Base-by-base conservation (phyloP, 495 filamentous ascomycete species). In the Corynascus novoguineensis region DNA sequence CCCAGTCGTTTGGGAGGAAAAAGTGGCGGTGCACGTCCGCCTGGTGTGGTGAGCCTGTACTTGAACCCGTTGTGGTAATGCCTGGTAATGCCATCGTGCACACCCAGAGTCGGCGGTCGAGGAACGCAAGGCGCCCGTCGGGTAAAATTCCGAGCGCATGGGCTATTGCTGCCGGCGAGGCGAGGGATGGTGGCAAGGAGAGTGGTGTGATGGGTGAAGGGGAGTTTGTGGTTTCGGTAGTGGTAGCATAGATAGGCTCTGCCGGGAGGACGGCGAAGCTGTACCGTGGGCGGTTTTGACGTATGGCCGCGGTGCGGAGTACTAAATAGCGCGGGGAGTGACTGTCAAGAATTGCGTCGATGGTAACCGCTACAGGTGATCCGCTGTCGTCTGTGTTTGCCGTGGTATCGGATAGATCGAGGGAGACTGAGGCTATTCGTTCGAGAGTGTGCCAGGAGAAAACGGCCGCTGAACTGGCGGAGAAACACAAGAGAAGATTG, bases 311-410 rank as follows among this genome's bases (percentile, higher is more conserved):
- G 0, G 41, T 55, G 19, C 53, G 53, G n/a, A 55, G 41, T 4
- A 55, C 12, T 7, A 55, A 32, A 5, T 35, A 40, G 17, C 14
- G 22, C 15, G 35, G 46, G 24, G 11, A 22, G 45, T 57, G n/a
- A 28, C 31, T 57, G 22, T 57, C 55, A 11, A 57, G 55, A 25
- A 57, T 50, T 25, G 45, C 35, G 35, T 44, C 35, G 27, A 50
- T 22, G 14, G 1, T 34, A 37, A 29, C 22, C 2, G 27, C 8
- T 25, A n/a, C n/a, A n/a, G n/a, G 14, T 11, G 3, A 11, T 17
- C 10, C 14, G 19, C 35, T 19, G 6, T 50, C 17, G 9, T 37
- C 47, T 17, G 19, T 6, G 1, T 7, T n/a, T 3, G 34, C 2
- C 0, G 19, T 10, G 22, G 21, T 0, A 8, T 2, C 10, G 22